These are phyloP conservation scores for Chamaecyparis obtusa DNA, from an alignment of 75 land plant species.

Conservation along the genomic window DNA sequence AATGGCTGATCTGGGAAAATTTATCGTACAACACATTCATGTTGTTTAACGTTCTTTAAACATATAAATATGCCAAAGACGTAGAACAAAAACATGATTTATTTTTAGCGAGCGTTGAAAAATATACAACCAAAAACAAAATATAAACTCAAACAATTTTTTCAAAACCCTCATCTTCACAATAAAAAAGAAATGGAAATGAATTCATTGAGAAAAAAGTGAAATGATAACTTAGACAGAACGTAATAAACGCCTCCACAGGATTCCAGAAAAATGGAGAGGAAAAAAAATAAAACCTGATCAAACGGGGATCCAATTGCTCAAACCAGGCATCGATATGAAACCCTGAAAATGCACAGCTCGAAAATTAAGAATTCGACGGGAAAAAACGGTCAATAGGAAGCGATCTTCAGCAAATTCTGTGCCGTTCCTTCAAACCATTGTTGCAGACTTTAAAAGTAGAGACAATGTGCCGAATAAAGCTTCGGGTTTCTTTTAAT, in stretches of 20 bases:
- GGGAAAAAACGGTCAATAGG: neutral
- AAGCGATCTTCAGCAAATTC: neutral
- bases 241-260: neutral
- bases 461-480: neutral
- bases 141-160: neutral
- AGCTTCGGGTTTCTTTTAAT: neutral
- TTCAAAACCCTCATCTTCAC: neutral
- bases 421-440: neutral
- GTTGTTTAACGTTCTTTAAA: no score
- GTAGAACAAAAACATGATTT: neutral
- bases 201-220: neutral
- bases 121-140: neutral
- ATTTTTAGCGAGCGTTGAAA: neutral
- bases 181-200: neutral
- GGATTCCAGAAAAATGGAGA: neutral
- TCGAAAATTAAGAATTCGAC: neutral
- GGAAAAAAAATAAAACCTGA: neutral
- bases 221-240: neutral
- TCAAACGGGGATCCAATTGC: neutral
- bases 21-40: neutral
- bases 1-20: neutral
- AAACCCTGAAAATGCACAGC: neutral
- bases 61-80: neutral
- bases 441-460: neutral
- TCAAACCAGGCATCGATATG: conserved; percentile 5